Conservation (phyloP, 129 eudicot genomes). For the Logfia minima region DNA sequence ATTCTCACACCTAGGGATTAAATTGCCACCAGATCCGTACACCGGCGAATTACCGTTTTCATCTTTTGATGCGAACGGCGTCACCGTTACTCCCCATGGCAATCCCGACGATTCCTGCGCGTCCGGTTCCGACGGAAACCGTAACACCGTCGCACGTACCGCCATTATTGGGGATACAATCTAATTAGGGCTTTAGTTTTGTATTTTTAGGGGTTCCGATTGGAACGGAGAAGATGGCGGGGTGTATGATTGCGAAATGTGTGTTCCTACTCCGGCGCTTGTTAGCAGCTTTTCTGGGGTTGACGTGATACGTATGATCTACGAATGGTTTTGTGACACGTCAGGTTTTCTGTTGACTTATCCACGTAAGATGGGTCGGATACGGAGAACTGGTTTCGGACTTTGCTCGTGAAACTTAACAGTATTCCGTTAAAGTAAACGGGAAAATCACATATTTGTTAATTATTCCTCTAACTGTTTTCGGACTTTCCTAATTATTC, state of each 20-base stretch:
- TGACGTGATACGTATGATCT: conserved; percentile 23
- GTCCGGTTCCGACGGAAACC: conserved; percentile 67
- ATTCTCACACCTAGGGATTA: conserved; percentile 87
- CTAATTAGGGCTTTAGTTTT: not conserved
- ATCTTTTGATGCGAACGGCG: conserved; percentile 81
- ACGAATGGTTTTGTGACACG: conserved; percentile 29
- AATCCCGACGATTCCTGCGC: conserved; percentile 73
- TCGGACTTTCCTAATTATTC: not conserved
- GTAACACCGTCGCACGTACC: conserved; percentile 67
- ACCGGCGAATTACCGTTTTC: conserved; percentile 84
- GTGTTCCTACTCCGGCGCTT: conserved; percentile 30
- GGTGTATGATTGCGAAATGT: conserved; percentile 19
- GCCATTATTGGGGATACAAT: conserved; percentile 49
- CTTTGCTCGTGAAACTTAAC: not conserved
- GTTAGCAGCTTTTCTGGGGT: conserved; percentile 23
- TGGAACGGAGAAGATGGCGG: conserved; percentile 28
- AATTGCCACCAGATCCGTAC: conserved; percentile 85
- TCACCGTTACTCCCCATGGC: conserved; percentile 86
- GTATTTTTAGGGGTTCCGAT: not conserved
- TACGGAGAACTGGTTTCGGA: not conserved
- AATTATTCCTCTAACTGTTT: not conserved
- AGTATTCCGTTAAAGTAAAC: too few species aligned
- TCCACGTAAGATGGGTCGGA: conserved; percentile 24
- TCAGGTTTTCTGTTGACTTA: conserved; percentile 2
- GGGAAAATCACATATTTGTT: too few species aligned